Evolutionary conservation across 2,329 filamentous ascomycete genomes (phyloP).

Genomic region (Aspergillus oerlinghausenensis): DNA sequence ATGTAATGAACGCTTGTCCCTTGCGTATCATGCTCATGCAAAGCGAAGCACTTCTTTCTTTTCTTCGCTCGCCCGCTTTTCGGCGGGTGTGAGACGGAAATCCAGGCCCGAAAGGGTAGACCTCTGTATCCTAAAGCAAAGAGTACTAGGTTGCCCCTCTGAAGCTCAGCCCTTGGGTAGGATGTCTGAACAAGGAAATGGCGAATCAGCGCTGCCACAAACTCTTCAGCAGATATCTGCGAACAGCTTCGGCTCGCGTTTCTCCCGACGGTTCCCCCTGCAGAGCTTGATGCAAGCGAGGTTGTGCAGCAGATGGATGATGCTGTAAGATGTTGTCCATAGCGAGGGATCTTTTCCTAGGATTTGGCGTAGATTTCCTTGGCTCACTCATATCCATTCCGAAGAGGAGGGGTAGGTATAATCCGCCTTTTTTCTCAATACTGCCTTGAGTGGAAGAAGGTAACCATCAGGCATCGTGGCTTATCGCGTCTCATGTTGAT

Average conservation of each 20-base stretch:
- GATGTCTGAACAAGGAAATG: not conserved
- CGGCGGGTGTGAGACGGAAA: not conserved
- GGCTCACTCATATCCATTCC: not conserved
- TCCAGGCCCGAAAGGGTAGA: not conserved
- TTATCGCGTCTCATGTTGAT: not conserved
- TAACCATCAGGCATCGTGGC: not conserved
- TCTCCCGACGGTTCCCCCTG: not conserved
- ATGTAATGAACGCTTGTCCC: not conserved
- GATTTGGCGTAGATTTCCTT: not conserved
- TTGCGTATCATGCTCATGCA: not conserved
- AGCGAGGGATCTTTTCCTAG: not conserved
- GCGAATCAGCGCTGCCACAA: not conserved
- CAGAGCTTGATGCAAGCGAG: not conserved
- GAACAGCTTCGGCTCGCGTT: not conserved
- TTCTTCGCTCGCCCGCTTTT: not conserved
- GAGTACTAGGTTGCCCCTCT: not conserved
- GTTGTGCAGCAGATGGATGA: not conserved
- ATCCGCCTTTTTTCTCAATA: not conserved
- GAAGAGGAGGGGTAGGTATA: not conserved
- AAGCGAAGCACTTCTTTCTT: not conserved
- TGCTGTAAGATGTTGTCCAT: not conserved
- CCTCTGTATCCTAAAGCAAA: not conserved
- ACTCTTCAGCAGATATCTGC: not conserved
- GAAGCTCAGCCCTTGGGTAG: not conserved
- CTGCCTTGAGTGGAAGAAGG: not conserved